phyloP scores from a whole-genome alignment of 2,329 filamentous ascomycete species.

The Aspergillaceae sp. region DNA sequence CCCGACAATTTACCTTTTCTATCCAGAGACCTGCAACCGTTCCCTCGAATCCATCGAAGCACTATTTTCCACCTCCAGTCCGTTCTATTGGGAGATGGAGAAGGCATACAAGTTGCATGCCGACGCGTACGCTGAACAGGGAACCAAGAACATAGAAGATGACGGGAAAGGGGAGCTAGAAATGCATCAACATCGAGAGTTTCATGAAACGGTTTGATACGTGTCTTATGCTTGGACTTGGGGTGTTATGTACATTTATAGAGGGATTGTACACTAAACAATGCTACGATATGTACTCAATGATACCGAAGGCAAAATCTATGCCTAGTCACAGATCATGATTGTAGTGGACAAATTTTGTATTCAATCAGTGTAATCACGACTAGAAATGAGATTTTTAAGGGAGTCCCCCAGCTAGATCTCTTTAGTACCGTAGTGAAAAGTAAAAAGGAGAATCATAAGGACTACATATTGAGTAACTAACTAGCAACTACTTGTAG shows the following conservation, averaged over 20 bases:
- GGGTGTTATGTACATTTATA: neutral
- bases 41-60: conserved; percentile 45
- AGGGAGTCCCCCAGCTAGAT: neutral
- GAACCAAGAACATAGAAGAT: neutral
- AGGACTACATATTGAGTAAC: too few species aligned
- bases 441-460: too few species aligned
- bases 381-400: neutral
- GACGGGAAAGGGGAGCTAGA: neutral
- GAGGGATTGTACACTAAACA: neutral
- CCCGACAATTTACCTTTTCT: conserved; percentile 44
- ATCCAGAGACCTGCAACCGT: conserved; percentile 46
- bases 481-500: too few species aligned
- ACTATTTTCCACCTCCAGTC: conserved; percentile 41
- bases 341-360: neutral
- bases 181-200: neutral
- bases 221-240: neutral
- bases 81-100: conserved; percentile 41
- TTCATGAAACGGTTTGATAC: neutral
- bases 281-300: neutral
- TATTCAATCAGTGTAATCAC: neutral
- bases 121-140: conserved; percentile 5
- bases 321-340: neutral
- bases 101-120: conserved; percentile 29
- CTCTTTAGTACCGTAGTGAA: neutral
- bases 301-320: neutral